phyloP scores from a whole-genome alignment of 192 early-diverging fungal genomes.

The Phycomyces blakesleeanus region DNA sequence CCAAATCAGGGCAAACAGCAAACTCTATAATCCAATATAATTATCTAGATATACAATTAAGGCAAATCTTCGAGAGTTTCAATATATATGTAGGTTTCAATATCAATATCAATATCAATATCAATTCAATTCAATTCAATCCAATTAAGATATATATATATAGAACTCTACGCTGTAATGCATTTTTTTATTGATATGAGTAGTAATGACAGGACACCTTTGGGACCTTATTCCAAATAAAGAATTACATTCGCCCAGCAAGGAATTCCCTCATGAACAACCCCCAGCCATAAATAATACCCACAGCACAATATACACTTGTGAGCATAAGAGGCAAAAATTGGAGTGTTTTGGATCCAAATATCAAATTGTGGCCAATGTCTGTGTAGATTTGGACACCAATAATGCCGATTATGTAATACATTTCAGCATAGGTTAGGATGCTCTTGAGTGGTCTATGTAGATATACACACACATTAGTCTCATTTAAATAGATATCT shows the following conservation, averaged over 20 bases:
- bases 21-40: too few species aligned
- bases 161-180: too few species aligned
- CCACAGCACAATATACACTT: slow-evolving; percentile 72
- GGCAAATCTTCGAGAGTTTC: too few species aligned
- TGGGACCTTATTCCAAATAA: not conserved
- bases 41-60: too few species aligned
- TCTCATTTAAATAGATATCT: too few species aligned
- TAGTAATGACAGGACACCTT: not conserved
- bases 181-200: too few species aligned
- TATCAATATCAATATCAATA: too few species aligned
- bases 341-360: slow-evolving; percentile 49
- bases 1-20: too few species aligned
- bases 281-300: slow-evolving; percentile 70
- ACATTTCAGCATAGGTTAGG: slow-evolving; percentile 37
- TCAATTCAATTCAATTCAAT: too few species aligned
- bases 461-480: too few species aligned
- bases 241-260: not conserved
- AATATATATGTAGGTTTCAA: too few species aligned
- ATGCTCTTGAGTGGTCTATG: slow-evolving; percentile 14
- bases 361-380: slow-evolving; percentile 50
- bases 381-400: slow-evolving; percentile 51
- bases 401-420: slow-evolving; percentile 52
- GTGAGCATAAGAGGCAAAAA: slow-evolving; percentile 83
- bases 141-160: too few species aligned
- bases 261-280: slow-evolving; percentile 42